These are phyloP conservation scores for Tulasnella sp. DNA, from an alignment of 768 basidiomycete genomes.

Conservation along the genomic window DNA sequence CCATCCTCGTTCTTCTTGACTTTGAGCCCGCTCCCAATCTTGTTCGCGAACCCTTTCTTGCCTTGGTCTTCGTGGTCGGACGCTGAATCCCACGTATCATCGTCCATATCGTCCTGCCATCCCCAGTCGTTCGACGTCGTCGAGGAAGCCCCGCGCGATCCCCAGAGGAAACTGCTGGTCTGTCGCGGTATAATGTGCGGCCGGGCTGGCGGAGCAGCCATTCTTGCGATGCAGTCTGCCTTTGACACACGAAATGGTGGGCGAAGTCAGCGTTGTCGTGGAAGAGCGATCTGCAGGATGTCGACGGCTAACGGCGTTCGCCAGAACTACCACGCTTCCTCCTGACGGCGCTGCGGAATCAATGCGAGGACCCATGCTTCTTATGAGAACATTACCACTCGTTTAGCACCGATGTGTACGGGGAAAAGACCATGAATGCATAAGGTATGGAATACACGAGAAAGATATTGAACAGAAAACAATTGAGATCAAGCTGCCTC, in stretches of 20 bases:
- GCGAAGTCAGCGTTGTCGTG: not conserved
- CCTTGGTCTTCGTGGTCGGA: slow-evolving; percentile 58
- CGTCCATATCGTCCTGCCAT: slow-evolving; percentile 55
- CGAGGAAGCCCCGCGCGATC: slow-evolving; percentile 63
- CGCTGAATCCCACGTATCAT: slow-evolving; percentile 77
- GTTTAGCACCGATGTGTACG: no score
- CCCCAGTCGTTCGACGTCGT: slow-evolving; percentile 35
- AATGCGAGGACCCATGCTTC: no score
- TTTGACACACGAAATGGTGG: not conserved
- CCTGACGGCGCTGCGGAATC: not conserved
- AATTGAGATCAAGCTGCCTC: not conserved
- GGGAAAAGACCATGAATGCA: not conserved
- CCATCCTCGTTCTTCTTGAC: not conserved
- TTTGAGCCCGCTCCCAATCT: slow-evolving; percentile 10
- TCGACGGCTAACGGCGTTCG: not conserved
- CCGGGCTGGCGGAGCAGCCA: slow-evolving; percentile 18
- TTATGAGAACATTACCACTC: no score
- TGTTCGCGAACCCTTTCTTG: slow-evolving; percentile 18
- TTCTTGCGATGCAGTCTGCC: not conserved
- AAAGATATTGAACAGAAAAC: not conserved
- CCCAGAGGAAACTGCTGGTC: slow-evolving; percentile 32
- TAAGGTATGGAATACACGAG: not conserved
- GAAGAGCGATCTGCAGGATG: not conserved
- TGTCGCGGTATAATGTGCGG: slow-evolving; percentile 14
- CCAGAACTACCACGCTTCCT: not conserved